Conservation (phyloP, 2,329 filamentous ascomycete genomes). For the Talaromyces sp. region DNA sequence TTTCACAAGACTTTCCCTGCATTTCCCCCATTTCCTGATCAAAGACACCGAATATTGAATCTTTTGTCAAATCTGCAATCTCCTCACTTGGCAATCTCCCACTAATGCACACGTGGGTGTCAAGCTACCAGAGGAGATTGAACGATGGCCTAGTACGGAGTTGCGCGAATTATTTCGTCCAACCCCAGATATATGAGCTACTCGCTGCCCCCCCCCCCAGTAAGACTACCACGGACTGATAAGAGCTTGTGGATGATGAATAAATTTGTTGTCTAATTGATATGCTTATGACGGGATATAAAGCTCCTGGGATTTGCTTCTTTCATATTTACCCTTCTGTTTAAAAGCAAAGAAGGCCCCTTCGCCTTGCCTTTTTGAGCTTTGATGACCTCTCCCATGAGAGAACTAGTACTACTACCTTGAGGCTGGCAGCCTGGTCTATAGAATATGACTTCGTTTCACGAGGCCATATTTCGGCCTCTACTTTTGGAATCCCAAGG, state of each 20-base stretch:
- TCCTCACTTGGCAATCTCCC: not conserved
- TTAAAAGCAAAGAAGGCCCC: not conserved
- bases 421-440: not conserved
- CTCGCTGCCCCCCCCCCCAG: not conserved
- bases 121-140: not conserved
- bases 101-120: slow-evolving; percentile 7
- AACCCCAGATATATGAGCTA: not conserved
- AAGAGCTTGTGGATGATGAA: not conserved
- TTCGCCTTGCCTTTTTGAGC: not conserved
- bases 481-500: not conserved
- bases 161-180: slow-evolving; percentile 12
- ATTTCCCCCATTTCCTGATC: not conserved
- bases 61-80: not conserved
- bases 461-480: not conserved
- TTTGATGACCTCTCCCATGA: not conserved
- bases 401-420: not conserved
- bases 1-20: not conserved
- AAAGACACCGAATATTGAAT: not conserved
- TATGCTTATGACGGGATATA: not conserved
- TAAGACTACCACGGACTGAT: not conserved
- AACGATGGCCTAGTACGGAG: not conserved
- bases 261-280: not conserved
- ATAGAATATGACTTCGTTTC: not conserved
- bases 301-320: not conserved
- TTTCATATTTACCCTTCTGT: not conserved